Percentiles rank a stretch among this genome's conserved stretches.
These are phyloP conservation scores for Parastagonospora nodorum DNA, from an alignment of 2,329 filamentous ascomycete genomes.

Conservation along the genomic window DNA sequence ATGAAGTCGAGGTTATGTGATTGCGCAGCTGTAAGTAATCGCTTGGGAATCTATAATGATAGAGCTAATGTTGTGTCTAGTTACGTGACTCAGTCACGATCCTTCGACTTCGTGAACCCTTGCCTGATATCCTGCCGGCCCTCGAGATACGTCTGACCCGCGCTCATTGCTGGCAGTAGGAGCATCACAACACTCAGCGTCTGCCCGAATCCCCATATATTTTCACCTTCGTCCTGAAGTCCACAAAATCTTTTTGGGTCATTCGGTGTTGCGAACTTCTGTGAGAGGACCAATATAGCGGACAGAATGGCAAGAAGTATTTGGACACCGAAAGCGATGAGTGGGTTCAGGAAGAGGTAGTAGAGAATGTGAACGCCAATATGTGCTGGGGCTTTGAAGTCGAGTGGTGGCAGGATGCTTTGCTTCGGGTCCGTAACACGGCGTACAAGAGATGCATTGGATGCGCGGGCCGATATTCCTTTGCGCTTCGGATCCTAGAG, in stretches of 20 bases:
- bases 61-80: background rate
- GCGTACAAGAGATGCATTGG: constrained; percentile 9
- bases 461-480: constrained; percentile 2
- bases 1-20: background rate
- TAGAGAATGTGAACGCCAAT: constrained; percentile 21
- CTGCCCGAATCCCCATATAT: constrained; percentile 39
- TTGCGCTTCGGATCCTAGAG: constrained; percentile 23
- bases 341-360: constrained; percentile 34
- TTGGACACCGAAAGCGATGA: constrained; percentile 33
- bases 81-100: background rate
- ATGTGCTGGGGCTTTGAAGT: constrained; percentile 9
- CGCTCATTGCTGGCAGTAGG: constrained; percentile 31
- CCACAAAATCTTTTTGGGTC: constrained; percentile 26
- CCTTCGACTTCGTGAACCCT: constrained; percentile 1
- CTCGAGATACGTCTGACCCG: constrained; percentile 34
- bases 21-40: background rate
- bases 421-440: constrained; percentile 11
- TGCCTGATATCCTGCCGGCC: constrained; percentile 29
- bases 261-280: constrained; percentile 33
- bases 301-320: constrained; percentile 30
- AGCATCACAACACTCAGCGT: constrained; percentile 39
- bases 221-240: constrained; percentile 29
- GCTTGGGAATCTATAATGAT: too few relatives aligned
- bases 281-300: constrained; percentile 28
- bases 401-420: background rate